These are phyloP conservation scores for Ceratobasidium sp. DNA, from an alignment of 1,284 basidiomycete genomes.

Conservation along the genomic window DNA sequence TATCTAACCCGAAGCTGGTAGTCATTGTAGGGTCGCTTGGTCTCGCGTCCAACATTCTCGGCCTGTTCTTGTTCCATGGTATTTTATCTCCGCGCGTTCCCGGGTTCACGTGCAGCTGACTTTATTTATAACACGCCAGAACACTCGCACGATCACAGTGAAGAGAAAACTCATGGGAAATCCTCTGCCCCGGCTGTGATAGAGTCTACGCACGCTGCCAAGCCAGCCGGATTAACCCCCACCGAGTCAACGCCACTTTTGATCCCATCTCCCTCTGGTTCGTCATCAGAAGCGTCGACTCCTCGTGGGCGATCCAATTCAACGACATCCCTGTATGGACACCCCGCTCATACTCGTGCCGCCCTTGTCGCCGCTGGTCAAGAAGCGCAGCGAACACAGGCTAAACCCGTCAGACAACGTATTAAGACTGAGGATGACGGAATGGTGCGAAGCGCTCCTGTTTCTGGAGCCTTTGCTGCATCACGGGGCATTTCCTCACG, in stretches of 20 bases:
- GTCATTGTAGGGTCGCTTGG: constrained; percentile 92
- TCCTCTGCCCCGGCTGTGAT: neutral
- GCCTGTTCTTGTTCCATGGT: constrained; percentile 96
- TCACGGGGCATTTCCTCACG: constrained; percentile 6
- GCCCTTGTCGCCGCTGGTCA: constrained; percentile 88
- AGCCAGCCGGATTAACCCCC: constrained; percentile 46
- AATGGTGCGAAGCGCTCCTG: constrained; percentile 37
- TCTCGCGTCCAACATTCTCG: constrained; percentile 90
- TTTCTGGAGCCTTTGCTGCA: constrained; percentile 17
- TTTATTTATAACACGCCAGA: constrained; percentile 54
- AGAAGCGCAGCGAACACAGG: constrained; percentile 51
- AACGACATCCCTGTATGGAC: constrained; percentile 73
- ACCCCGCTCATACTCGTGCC: constrained; percentile 89
- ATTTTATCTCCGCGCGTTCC: constrained; percentile 49
- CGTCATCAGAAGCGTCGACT: constrained; percentile 18
- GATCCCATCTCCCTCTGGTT: constrained; percentile 4
- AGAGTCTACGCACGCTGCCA: constrained; percentile 44
- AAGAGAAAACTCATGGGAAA: constrained; percentile 37
- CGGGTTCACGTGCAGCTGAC: constrained; percentile 12
- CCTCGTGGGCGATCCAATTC: constrained; percentile 57
- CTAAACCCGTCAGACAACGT: constrained; percentile 9
- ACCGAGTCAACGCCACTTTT: constrained; percentile 42
- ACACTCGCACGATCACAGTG: constrained; percentile 64
- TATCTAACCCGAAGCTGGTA: constrained; percentile 86
- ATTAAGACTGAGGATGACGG: constrained; percentile 27